A percentile compares a stretch with the other conserved stretches of the same genome.
These are phyloP conservation scores for Blastobotrys persicus DNA, from an alignment of 1,139 yeast genomes.

Conservation along the genomic window DNA sequence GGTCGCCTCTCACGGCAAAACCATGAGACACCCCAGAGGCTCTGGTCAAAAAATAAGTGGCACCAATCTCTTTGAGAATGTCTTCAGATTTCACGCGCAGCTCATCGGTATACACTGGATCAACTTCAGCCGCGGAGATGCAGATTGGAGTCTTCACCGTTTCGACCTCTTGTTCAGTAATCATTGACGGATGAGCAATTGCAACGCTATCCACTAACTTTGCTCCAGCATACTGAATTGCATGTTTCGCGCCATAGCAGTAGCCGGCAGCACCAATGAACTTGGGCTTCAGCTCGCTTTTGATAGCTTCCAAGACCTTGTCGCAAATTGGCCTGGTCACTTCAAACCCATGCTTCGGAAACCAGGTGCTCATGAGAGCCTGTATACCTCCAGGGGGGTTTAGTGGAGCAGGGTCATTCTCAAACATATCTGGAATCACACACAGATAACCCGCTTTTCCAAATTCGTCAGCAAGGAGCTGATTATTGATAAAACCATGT, in stretches of 20 bases:
- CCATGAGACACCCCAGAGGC: slow-evolving; percentile 70
- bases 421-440: slow-evolving; percentile 68
- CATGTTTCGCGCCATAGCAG: slow-evolving; percentile 81
- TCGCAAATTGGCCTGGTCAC: slow-evolving; percentile 44
- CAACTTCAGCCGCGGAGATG: slow-evolving; percentile 72
- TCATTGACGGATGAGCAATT: slow-evolving; percentile 77
- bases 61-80: slow-evolving; percentile 49
- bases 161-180: slow-evolving; percentile 59
- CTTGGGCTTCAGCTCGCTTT: slow-evolving; percentile 47
- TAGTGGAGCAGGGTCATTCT: slow-evolving; percentile 48
- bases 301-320: slow-evolving; percentile 46
- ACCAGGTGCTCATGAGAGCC: slow-evolving; percentile 49
- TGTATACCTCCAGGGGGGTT: slow-evolving; percentile 29
- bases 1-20: slow-evolving; percentile 73
- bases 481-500: slow-evolving; percentile 51
- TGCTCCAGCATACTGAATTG: slow-evolving; percentile 50
- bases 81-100: slow-evolving; percentile 60
- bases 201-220: slow-evolving; percentile 56
- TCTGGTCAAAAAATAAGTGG: slow-evolving; percentile 56
- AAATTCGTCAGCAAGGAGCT: slow-evolving; percentile 67
- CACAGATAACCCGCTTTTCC: slow-evolving; percentile 64
- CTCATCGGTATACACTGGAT: slow-evolving; percentile 58
- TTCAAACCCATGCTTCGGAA: slow-evolving; percentile 50
- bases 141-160: slow-evolving; percentile 58
- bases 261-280: slow-evolving; percentile 66